A percentile compares a stretch with the other conserved stretches of the same genome.
phyloP scores from a whole-genome alignment of 2,329 filamentous ascomycete species.

The Colletotrichum agaves region DNA sequence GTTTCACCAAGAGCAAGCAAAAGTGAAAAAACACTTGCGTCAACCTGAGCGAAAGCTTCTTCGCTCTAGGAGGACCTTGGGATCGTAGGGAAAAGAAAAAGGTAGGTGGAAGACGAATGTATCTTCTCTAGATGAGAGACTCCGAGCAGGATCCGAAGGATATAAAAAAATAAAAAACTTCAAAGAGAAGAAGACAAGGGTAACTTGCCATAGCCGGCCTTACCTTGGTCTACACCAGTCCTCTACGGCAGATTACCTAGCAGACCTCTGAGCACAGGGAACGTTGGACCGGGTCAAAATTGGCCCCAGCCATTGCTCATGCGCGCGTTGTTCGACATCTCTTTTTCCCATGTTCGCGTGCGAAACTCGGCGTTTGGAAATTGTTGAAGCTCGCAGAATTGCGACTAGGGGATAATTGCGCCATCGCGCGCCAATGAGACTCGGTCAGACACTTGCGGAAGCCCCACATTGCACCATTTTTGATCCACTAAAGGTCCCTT shows the following conservation, averaged over 20 bases:
- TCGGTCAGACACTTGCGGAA: background rate
- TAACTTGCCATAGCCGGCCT: slow-evolving; percentile 16
- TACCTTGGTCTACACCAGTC: slow-evolving; percentile 6
- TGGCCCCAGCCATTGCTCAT: slow-evolving; percentile 22
- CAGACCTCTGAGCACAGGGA: background rate
- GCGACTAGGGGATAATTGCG: slow-evolving; percentile 36
- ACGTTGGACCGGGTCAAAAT: background rate
- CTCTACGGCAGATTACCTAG: slow-evolving; percentile 17
- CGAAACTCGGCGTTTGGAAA: slow-evolving; percentile 38
- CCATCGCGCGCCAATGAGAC: slow-evolving; percentile 35
- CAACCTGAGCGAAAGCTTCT: slow-evolving; percentile 29
- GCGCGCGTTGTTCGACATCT: slow-evolving; percentile 2
- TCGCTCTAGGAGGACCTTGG: slow-evolving; percentile 29
- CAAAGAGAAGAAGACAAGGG: slow-evolving; percentile 9
- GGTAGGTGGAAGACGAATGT: background rate
- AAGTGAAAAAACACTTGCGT: slow-evolving; percentile 26
- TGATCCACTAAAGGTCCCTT: slow-evolving; percentile 28
- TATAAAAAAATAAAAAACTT: slow-evolving; percentile 33
- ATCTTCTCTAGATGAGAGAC: background rate
- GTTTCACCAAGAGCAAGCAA: slow-evolving; percentile 27
- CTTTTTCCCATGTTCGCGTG: slow-evolving; percentile 25
- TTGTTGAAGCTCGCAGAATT: slow-evolving; percentile 36
- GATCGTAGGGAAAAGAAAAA: slow-evolving; percentile 7
- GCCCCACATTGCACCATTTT: slow-evolving; percentile 37
- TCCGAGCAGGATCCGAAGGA: slow-evolving; percentile 32